A percentile compares a stretch with the other conserved stretches of the same genome.
These are phyloP conservation scores for Athelia psychrophila DNA, from an alignment of 1,284 basidiomycete genomes.

Conservation along the genomic window DNA sequence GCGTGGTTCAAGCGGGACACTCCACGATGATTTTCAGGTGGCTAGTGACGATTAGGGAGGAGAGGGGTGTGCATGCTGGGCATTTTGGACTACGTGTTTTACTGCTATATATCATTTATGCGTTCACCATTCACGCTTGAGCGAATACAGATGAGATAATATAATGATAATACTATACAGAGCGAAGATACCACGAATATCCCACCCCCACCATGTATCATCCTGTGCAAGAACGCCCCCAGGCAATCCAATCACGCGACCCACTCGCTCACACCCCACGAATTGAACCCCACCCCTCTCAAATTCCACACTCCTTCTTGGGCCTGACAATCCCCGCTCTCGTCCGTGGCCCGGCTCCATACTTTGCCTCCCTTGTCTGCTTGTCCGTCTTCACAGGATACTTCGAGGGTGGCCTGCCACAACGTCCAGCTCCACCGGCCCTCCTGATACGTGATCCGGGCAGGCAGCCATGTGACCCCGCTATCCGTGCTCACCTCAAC, in stretches of 20 bases:
- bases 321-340: slow-evolving; percentile 40
- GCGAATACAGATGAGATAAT: too few relatives aligned
- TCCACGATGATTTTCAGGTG: slow-evolving; percentile 13
- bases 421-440: slow-evolving; percentile 70
- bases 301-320: slow-evolving; percentile 53
- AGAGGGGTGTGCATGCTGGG: too few relatives aligned
- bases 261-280: slow-evolving; percentile 33
- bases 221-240: neutral
- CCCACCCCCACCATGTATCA: neutral
- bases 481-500: slow-evolving; percentile 54
- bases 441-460: slow-evolving; percentile 56
- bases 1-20: slow-evolving; percentile 66
- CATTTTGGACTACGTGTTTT: too few relatives aligned
- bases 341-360: slow-evolving; percentile 43
- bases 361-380: slow-evolving; percentile 30
- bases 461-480: slow-evolving; percentile 49
- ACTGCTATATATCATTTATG: too few relatives aligned
- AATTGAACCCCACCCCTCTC: slow-evolving; percentile 55
- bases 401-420: slow-evolving; percentile 48
- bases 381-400: slow-evolving; percentile 21
- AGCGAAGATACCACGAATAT: too few relatives aligned
- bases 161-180: too few relatives aligned
- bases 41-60: too few relatives aligned
- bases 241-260: too few relatives aligned
- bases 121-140: too few relatives aligned